Conservation (phyloP, 2,329 filamentous ascomycete genomes). For the Fusarium buharicum region DNA sequence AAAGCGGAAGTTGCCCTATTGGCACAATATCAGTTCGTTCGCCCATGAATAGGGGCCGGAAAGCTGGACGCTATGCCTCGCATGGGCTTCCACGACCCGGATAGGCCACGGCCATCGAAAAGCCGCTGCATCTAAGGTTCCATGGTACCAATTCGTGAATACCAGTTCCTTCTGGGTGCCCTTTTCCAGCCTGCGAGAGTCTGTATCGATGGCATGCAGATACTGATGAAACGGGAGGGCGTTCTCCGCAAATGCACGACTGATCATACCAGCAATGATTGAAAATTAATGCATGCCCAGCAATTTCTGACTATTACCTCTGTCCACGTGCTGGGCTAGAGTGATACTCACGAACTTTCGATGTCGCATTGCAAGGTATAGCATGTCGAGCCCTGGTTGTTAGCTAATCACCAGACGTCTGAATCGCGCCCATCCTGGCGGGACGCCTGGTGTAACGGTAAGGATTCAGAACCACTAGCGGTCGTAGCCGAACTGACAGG, state of each 20-base stretch:
- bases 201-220: neutral
- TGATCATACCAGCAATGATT: neutral
- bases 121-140: neutral
- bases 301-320: slow-evolving; percentile 9
- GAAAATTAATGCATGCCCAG: neutral
- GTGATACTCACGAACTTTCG: slow-evolving; percentile 5
- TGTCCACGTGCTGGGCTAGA: slow-evolving; percentile 6
- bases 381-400: slow-evolving; percentile 2
- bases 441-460: slow-evolving; percentile 12
- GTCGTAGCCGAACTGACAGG: slow-evolving; percentile 41
- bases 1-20: neutral
- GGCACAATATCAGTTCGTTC: neutral
- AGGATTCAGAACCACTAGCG: slow-evolving; percentile 35
- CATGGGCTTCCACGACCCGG: neutral
- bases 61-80: neutral
- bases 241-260: neutral
- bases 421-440: slow-evolving; percentile 12
- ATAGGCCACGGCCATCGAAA: neutral
- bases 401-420: slow-evolving; percentile 10
- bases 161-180: neutral
- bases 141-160: neutral
- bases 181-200: neutral
- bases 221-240: neutral
- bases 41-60: neutral
- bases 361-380: slow-evolving; percentile 8